These are phyloP conservation scores for Rhizopogon roseolus DNA, from an alignment of 768 basidiomycete genomes.

Conservation along the genomic window DNA sequence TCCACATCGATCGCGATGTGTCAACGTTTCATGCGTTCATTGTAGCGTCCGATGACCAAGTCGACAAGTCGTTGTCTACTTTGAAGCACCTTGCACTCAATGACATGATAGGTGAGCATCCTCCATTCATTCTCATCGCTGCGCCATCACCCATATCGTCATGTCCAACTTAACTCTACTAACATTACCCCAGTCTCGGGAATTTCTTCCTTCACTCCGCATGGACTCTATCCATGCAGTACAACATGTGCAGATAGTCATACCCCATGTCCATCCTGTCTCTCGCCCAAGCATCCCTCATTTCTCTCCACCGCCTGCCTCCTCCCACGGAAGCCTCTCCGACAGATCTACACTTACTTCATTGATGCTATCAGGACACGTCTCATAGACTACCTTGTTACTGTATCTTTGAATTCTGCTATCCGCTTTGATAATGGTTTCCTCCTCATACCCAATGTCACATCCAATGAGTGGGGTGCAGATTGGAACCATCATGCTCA, in stretches of 20 bases:
- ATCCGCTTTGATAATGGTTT: constrained; percentile 59
- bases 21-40: constrained; percentile 57
- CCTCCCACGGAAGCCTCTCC: constrained; percentile 45
- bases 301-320: constrained; percentile 29
- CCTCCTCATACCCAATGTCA: constrained; percentile 42
- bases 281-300: constrained; percentile 13
- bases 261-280: constrained; percentile 36
- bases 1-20: constrained; percentile 38
- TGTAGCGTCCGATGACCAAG: constrained; percentile 33
- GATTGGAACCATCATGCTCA: constrained; percentile 56
- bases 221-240: constrained; percentile 52
- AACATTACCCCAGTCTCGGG: constrained; percentile 32
- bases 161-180: constrained; percentile 4
- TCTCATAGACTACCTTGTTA: constrained; percentile 47
- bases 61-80: constrained; percentile 24
- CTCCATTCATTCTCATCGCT: not conserved
- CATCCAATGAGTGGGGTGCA: constrained; percentile 55
- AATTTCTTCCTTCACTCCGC: constrained; percentile 39
- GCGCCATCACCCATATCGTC: not conserved
- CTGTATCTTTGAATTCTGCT: constrained; percentile 36
- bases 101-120: constrained; percentile 46
- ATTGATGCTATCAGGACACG: constrained; percentile 57
- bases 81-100: constrained; percentile 41
- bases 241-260: constrained; percentile 35
- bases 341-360: constrained; percentile 39